Evolutionary conservation across 2,329 filamentous ascomycete species (phyloP).

Genomic region (Botrytis medusae): DNA sequence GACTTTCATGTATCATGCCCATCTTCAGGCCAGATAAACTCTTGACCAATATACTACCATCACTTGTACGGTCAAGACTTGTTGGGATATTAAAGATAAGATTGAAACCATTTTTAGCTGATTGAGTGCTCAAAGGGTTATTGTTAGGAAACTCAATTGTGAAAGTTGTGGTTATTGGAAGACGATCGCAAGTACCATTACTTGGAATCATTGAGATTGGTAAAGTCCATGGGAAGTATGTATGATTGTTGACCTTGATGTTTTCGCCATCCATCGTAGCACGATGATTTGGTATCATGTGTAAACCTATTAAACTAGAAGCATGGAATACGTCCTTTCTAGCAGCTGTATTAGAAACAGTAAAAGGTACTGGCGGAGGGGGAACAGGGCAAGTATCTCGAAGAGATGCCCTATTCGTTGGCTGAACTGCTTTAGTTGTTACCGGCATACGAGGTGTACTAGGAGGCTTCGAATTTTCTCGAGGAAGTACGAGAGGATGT

Average conservation of each 20-base stretch:
- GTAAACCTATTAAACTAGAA: constrained; percentile 77
- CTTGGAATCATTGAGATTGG: constrained; percentile 71
- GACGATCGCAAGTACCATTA: constrained; percentile 74
- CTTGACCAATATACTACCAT: constrained; percentile 49
- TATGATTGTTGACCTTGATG: constrained; percentile 58
- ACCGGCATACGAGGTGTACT: constrained; percentile 24
- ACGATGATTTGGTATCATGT: constrained; percentile 70
- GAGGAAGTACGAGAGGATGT: constrained; percentile 84
- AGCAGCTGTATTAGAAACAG: constrained; percentile 76
- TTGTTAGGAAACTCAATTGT: constrained; percentile 61
- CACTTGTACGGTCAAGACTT: constrained; percentile 48
- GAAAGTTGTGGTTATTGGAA: constrained; percentile 70
- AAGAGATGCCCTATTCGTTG: constrained; percentile 20
- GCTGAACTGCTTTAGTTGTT: constrained; percentile 43
- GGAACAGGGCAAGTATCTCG: constrained; percentile 66
- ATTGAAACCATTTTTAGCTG: constrained; percentile 31
- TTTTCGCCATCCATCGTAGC: constrained; percentile 41
- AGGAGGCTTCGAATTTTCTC: constrained; percentile 38
- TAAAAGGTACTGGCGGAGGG: constrained; percentile 60
- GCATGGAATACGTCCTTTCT: constrained; percentile 85
- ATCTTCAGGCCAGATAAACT: constrained; percentile 60
- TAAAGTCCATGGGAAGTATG: constrained; percentile 90
- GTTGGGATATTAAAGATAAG: constrained; percentile 48
- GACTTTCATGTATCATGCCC: constrained; percentile 65
- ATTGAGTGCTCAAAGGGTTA: constrained; percentile 34